These are phyloP conservation scores for Brassica juncea DNA, from an alignment of 345 rosid species.

Conservation along the genomic window DNA sequence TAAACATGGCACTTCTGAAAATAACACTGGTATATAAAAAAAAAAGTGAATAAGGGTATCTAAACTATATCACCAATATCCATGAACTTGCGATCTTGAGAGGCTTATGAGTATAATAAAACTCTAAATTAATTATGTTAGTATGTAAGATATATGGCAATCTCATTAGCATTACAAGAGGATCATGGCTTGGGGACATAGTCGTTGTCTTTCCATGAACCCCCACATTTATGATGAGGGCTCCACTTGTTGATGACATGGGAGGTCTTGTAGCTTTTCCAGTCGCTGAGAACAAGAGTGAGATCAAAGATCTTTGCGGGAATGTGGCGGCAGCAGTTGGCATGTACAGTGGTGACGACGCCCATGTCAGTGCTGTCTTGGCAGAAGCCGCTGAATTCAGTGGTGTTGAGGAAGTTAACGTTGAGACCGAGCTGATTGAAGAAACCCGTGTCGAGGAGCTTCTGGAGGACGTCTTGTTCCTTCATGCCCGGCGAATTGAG, in stretches of 20 bases:
- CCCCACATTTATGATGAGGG: constrained; percentile 39
- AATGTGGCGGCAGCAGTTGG: constrained; percentile 80
- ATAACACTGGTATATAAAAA: no score
- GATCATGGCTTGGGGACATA: constrained; percentile 24
- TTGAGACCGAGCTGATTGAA: constrained; percentile 43
- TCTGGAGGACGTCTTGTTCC: constrained; percentile 71
- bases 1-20: background rate
- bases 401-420: constrained; percentile 56
- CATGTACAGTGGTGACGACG: constrained; percentile 65
- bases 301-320: constrained; percentile 68
- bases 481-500: constrained; percentile 55
- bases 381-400: constrained; percentile 78
- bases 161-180: constrained; percentile 5
- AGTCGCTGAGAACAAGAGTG: constrained; percentile 51
- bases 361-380: constrained; percentile 54
- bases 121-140: background rate
- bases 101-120: background rate
- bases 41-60: background rate
- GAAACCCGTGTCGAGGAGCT: constrained; percentile 45
- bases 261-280: constrained; percentile 55
- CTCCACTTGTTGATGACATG: constrained; percentile 46
- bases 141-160: background rate
- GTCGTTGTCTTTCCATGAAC: constrained; percentile 47
- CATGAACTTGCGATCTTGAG: background rate
- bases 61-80: background rate